Conservation (phyloP, 139 green algal species). For the Chlamydomonas sphaeroides region DNA sequence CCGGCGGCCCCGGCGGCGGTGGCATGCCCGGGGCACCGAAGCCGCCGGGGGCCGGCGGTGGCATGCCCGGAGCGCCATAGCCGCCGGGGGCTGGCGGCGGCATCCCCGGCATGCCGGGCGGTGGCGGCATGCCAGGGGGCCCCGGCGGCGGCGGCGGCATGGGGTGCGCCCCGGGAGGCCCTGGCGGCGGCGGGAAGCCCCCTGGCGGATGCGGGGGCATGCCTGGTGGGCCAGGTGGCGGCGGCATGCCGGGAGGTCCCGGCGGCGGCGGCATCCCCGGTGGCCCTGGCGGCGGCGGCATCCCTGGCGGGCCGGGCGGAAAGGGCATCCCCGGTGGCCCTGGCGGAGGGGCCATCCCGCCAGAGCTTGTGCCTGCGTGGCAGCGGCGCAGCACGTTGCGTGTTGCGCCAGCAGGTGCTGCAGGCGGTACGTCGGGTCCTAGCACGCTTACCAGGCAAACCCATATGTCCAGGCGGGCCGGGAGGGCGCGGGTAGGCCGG, state of each 20-base stretch:
- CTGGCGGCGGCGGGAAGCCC: background rate
- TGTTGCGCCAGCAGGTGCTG: too few species aligned
- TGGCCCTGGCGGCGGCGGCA: background rate
- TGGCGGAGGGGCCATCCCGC: background rate
- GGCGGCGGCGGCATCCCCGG: background rate
- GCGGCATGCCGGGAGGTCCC: background rate
- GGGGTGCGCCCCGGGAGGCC: background rate
- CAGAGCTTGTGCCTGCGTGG: too few species aligned
- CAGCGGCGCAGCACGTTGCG: too few species aligned
- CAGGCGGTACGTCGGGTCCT: too few species aligned
- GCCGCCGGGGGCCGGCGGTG: background rate
- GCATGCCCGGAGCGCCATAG: too few species aligned
- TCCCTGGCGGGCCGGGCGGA: conserved; percentile 1
- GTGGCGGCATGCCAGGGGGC: conserved; percentile 23
- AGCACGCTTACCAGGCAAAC: too few species aligned
- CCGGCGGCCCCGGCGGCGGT: conserved; percentile 2
- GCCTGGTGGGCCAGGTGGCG: conserved; percentile 7
- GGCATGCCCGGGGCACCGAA: background rate
- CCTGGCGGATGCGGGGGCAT: conserved; percentile 1
- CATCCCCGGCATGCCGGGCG: background rate
- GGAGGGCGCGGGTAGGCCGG: background rate
- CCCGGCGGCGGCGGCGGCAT: conserved; percentile 13
- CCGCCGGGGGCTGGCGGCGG: background rate
- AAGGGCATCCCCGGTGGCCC: conserved; percentile 2
- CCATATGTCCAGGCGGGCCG: background rate